Evolutionary conservation across 768 basidiomycete genomes (phyloP).

Genomic region (Phlebiopsis gigantea): DNA sequence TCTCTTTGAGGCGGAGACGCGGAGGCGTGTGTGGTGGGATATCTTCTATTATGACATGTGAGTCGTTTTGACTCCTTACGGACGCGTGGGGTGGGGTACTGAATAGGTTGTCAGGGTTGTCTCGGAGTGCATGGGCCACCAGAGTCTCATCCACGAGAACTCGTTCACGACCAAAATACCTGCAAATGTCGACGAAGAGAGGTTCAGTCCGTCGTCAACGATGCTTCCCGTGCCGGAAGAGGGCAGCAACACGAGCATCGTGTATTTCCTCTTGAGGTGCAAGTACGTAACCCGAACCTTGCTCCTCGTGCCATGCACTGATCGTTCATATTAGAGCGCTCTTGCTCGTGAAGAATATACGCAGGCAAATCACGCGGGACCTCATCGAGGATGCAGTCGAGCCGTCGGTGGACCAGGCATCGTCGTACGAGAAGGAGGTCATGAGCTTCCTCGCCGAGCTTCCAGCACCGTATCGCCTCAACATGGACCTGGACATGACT

Average conservation of each 20-base stretch:
- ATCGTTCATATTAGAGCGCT: constrained; percentile 39
- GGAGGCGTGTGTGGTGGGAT: constrained; percentile 73
- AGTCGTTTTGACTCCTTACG: constrained; percentile 23
- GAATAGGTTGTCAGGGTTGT: constrained; percentile 43
- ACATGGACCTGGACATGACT: constrained; percentile 28
- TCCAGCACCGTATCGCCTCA: constrained; percentile 43
- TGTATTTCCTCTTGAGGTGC: constrained; percentile 54
- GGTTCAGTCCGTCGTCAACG: constrained; percentile 42
- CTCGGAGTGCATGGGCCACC: constrained; percentile 61
- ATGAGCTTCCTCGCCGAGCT: constrained; percentile 48
- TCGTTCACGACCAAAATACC: constrained; percentile 55
- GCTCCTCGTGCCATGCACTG: neutral
- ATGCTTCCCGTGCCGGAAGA: constrained; percentile 31
- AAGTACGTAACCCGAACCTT: constrained; percentile 37
- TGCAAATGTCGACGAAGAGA: constrained; percentile 49
- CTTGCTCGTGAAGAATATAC: constrained; percentile 57
- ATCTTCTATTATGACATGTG: constrained; percentile 74
- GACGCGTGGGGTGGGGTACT: neutral
- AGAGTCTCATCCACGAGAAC: constrained; percentile 51
- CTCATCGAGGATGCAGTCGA: constrained; percentile 28
- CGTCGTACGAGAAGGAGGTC: constrained; percentile 51
- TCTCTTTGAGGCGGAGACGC: constrained; percentile 46
- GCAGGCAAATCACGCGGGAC: constrained; percentile 43
- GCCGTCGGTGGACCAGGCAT: constrained; percentile 57
- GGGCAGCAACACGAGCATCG: constrained; percentile 29